Evolutionary conservation across 2,329 filamentous ascomycete species (phyloP).

Genomic region (Xylaria sp.): DNA sequence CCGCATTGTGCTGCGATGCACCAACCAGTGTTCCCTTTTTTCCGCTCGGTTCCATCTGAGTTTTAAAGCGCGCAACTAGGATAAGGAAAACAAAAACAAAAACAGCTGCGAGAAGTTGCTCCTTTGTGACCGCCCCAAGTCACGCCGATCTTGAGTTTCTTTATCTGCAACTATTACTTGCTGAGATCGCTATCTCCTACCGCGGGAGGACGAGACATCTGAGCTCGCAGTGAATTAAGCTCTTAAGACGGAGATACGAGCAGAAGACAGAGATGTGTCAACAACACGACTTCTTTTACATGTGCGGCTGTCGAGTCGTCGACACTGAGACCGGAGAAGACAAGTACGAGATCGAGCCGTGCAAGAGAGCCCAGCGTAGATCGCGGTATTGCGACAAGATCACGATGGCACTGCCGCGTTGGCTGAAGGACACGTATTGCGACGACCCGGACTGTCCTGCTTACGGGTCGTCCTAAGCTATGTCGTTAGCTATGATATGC

Average conservation of each 20-base stretch:
- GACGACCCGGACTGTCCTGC: conserved; percentile 43
- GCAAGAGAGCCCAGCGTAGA: conserved; percentile 36
- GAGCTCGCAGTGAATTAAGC: not conserved
- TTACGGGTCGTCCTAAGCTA: conserved; percentile 22
- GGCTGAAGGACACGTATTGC: conserved; percentile 42
- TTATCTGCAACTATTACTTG: not conserved
- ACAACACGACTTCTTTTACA: conserved; percentile 43
- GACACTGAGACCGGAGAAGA: conserved; percentile 38
- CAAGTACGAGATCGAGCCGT: conserved; percentile 41
- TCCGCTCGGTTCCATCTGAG: not conserved
- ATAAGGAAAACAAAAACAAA: conserved; percentile 15
- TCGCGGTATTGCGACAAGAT: conserved; percentile 39
- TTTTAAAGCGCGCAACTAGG: not conserved
- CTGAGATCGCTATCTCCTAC: not conserved
- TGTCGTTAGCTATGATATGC: not conserved
- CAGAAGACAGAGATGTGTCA: conserved; percentile 39
- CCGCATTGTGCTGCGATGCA: conserved; percentile 14
- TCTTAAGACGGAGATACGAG: not conserved
- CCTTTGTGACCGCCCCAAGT: not conserved
- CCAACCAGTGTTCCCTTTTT: conserved; percentile 1
- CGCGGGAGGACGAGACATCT: not conserved
- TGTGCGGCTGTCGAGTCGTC: conserved; percentile 43
- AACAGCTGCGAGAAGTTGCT: not conserved
- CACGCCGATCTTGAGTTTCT: not conserved
- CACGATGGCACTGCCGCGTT: conserved; percentile 43